Evolutionary conservation across 2,329 filamentous ascomycete species (phyloP), one percentile per base, ranked within the genome.

Genomic region (Pleurostoma richardsiae): DNA sequence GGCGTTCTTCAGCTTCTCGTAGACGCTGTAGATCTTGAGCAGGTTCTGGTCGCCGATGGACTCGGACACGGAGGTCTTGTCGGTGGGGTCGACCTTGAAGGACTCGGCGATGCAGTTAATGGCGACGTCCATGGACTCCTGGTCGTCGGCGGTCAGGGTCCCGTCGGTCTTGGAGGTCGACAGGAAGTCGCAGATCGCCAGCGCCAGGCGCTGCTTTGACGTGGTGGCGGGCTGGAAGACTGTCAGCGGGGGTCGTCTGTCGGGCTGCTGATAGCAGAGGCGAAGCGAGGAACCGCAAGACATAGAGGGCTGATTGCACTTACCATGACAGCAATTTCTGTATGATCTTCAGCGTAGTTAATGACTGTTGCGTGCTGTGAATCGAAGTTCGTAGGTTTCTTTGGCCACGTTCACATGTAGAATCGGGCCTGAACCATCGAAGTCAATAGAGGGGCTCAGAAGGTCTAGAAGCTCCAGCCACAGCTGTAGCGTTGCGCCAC

Each of bases 121-220:
- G 55, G 94, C 94, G 44, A 99, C 86, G 64, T 99, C 94, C 66
- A 99, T 88, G 53, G 86, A 92, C 63, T 99, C 94, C 57, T 85
- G 82, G 68, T 99, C 92, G 59, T 97, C 94, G 59, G 86, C 73
- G 45, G 85, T 79, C 49, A 99, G 80, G 40, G 90, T 95, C 60
- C 94, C 94, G 66, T 99, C 94, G 52, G 83, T 86, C 57, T 90
- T 74, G 41, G 90, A 95, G 49, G 82, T 84, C 59, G 80, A 80
- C 51, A 99, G 86, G 76, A 96, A 99, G 73, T 97, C 90, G 75
- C 95, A 90, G 68, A 99, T 92, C 59, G 94, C 90, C 65, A 99
- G 88, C 68, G 94, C 94, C 54, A 99, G 86, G 72, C 91, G 90
- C 81, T 99, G 82, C 67, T 82, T 80, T 49, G 78, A 72, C 45